phyloP scores from a whole-genome alignment of 495 filamentous ascomycete genomes.

The Penicillium lagena region DNA sequence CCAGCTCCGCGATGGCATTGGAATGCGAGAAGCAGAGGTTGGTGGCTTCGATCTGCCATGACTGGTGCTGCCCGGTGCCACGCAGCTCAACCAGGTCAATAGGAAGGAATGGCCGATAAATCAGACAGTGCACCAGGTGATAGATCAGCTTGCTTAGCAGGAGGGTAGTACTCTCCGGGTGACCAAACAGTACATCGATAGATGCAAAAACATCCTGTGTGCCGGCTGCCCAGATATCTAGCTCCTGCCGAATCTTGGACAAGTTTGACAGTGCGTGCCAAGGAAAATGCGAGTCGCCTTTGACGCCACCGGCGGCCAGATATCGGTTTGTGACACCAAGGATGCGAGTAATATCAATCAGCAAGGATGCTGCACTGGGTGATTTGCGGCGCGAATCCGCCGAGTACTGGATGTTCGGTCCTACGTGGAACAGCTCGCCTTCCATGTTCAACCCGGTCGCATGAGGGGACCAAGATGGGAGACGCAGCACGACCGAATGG shows the following conservation, averaged over 20 bases:
- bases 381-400: conserved; percentile 58
- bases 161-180: conserved; percentile 67
- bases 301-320: conserved; percentile 75
- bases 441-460: conserved; percentile 52
- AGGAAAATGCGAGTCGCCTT: conserved; percentile 81
- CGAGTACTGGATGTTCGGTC: conserved; percentile 62
- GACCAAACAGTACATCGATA: conserved; percentile 66
- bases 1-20: conserved; percentile 77
- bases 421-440: conserved; percentile 70
- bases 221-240: conserved; percentile 78
- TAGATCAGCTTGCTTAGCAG: conserved; percentile 80
- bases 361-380: conserved; percentile 63
- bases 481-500: conserved; percentile 62
- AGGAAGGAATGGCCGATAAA: conserved; percentile 79
- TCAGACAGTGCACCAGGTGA: conserved; percentile 75
- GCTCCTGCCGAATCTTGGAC: conserved; percentile 77
- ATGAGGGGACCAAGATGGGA: conserved; percentile 60
- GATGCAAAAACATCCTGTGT: conserved; percentile 74
- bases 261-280: conserved; percentile 82
- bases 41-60: conserved; percentile 84
- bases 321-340: conserved; percentile 80
- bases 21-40: conserved; percentile 83
- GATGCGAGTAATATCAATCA: conserved; percentile 78
- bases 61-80: conserved; percentile 75
- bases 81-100: conserved; percentile 74